A percentile compares a stretch with the other conserved stretches of the same genome.
Conservation (phyloP, 768 basidiomycete genomes). For the Ramaria rubella region DNA sequence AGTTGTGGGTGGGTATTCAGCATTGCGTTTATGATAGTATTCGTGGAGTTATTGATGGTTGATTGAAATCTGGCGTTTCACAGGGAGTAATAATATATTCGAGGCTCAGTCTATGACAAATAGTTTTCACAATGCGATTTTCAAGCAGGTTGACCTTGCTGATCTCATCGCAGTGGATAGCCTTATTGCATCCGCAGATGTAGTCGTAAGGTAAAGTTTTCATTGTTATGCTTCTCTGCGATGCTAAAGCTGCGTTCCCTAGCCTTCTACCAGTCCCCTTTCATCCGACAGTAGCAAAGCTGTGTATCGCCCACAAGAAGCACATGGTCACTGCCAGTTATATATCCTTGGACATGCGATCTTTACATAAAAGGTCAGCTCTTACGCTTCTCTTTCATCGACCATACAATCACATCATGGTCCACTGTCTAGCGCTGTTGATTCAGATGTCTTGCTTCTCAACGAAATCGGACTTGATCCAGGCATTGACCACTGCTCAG, state of each 20-base stretch:
- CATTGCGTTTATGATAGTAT: no score
- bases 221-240: neutral
- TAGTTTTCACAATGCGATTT: slow-evolving; percentile 44
- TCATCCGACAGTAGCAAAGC: slow-evolving; percentile 63
- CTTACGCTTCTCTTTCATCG: no score
- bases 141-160: slow-evolving; percentile 53
- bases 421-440: slow-evolving; percentile 55
- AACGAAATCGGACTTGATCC: slow-evolving; percentile 92
- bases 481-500: slow-evolving; percentile 85
- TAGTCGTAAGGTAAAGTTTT: slow-evolving; percentile 67
- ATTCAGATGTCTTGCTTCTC: slow-evolving; percentile 62
- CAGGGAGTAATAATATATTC: slow-evolving; percentile 65
- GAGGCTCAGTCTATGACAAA: slow-evolving; percentile 45
- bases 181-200: slow-evolving; percentile 60
- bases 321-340: slow-evolving; percentile 92
- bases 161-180: slow-evolving; percentile 39
- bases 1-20: slow-evolving; percentile 74
- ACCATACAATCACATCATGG: no score
- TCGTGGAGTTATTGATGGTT: slow-evolving; percentile 43
- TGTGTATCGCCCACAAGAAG: slow-evolving; percentile 46
- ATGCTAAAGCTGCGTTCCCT: neutral
- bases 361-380: slow-evolving; percentile 49
- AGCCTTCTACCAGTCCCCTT: slow-evolving; percentile 77
- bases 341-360: slow-evolving; percentile 69
- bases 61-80: slow-evolving; percentile 59